These are phyloP conservation scores for Aspergillus costaricaensis DNA, from an alignment of 2,329 filamentous ascomycete genomes.

Conservation along the genomic window DNA sequence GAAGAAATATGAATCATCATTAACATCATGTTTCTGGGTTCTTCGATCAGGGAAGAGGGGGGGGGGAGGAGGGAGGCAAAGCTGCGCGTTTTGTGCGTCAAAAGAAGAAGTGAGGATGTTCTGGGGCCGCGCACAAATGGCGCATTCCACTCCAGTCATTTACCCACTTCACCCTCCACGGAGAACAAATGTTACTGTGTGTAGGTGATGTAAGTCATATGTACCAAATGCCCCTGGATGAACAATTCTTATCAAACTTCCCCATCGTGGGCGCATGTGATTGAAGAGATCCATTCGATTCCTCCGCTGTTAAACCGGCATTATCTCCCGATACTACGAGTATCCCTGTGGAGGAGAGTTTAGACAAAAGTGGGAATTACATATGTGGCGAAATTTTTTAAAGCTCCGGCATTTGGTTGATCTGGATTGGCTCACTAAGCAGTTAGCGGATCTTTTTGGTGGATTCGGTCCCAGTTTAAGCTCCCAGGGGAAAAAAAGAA, in stretches of 20 bases:
- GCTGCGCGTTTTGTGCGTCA: slow-evolving; percentile 38
- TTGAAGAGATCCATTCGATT: not conserved
- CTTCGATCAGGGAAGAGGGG: not conserved
- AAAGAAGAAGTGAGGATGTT: slow-evolving; percentile 7
- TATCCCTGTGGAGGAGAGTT: no score
- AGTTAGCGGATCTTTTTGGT: not conserved
- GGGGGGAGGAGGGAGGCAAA: slow-evolving; percentile 12
- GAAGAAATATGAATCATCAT: not conserved
- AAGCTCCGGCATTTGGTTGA: no score
- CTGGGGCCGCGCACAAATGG: slow-evolving; percentile 39
- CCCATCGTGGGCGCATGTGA: not conserved
- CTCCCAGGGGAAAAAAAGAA: not conserved
- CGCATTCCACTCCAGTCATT: slow-evolving; percentile 25
- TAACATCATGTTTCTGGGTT: slow-evolving; percentile 1
- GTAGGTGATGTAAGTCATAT: not conserved
- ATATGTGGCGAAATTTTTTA: no score
- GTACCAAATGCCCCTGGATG: not conserved
- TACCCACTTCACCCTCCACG: not conserved
- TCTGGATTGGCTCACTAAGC: no score
- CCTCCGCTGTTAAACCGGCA: no score
- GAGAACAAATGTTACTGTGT: no score
- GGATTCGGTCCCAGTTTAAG: not conserved
- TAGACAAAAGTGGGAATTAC: no score
- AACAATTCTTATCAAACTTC: not conserved
- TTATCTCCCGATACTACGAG: no score